Evolutionary conservation across 1,284 basidiomycete species (phyloP).

Genomic region (Puccinia hordei): DNA sequence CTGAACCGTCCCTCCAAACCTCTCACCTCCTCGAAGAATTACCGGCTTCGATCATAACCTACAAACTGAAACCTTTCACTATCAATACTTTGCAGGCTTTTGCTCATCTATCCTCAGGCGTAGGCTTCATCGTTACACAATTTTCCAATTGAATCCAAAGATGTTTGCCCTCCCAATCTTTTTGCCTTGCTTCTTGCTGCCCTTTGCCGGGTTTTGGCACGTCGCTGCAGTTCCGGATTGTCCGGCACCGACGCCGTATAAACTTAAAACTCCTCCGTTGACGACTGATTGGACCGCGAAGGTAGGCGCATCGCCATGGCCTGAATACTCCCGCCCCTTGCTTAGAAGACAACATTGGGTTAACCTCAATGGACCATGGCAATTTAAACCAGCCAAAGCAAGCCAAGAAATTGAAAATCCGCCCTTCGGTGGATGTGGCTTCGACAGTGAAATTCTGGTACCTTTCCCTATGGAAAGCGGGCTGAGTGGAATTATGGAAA

Average conservation of each 20-base stretch:
- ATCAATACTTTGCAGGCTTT: too few relatives aligned
- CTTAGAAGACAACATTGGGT: conserved; percentile 29
- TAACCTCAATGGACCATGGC: conserved; percentile 44
- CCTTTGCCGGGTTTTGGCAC: background rate
- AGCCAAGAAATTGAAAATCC: conserved; percentile 24
- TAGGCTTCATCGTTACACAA: too few relatives aligned
- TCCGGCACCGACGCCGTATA: conserved; percentile 15
- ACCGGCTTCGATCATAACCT: too few relatives aligned
- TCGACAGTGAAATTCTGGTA: conserved; percentile 28
- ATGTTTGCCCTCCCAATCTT: background rate
- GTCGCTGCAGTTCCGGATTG: conserved; percentile 5
- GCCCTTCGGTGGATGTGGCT: conserved; percentile 24
- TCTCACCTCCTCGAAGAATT: too few relatives aligned
- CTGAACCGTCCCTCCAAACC: too few relatives aligned
- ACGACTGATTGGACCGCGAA: conserved; percentile 41
- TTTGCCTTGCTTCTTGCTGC: background rate
- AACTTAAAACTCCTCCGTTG: conserved; percentile 31
- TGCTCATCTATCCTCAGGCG: too few relatives aligned
- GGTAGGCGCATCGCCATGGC: conserved; percentile 41
- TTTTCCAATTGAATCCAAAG: background rate
- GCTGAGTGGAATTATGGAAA: conserved; percentile 47
- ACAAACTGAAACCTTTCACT: too few relatives aligned
- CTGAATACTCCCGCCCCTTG: conserved; percentile 41
- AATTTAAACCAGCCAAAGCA: conserved; percentile 44
- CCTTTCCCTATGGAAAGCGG: conserved; percentile 48